phyloP scores from a whole-genome alignment of 768 basidiomycete species.

The Melanogaster broomeanus region DNA sequence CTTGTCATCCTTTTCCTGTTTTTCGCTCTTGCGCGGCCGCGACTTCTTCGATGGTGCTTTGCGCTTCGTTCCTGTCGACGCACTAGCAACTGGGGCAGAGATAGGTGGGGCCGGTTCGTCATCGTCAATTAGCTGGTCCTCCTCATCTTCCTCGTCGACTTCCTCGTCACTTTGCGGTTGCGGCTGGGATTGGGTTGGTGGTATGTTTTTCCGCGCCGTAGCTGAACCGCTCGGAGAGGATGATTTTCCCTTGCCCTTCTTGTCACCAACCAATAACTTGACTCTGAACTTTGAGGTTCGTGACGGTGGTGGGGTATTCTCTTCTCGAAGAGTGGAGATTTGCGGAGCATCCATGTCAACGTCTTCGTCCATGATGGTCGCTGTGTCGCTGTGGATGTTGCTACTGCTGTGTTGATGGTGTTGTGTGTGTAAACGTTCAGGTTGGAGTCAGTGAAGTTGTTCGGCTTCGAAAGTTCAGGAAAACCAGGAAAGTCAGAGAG shows the following conservation, averaged over 20 bases:
- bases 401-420: too few species aligned
- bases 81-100: slow-evolving; percentile 26
- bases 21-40: slow-evolving; percentile 56
- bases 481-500: not conserved
- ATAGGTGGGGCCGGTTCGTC: slow-evolving; percentile 38
- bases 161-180: slow-evolving; percentile 44
- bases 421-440: too few species aligned
- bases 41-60: slow-evolving; percentile 50
- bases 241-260: slow-evolving; percentile 38
- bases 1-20: slow-evolving; percentile 46
- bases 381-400: not conserved
- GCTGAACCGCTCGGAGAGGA: slow-evolving; percentile 30
- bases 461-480: too few species aligned
- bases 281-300: slow-evolving; percentile 45
- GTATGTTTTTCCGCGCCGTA: slow-evolving; percentile 20
- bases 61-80: slow-evolving; percentile 46
- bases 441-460: not conserved
- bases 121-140: slow-evolving; percentile 82
- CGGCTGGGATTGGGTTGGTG: slow-evolving; percentile 18
- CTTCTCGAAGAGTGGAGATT: slow-evolving; percentile 77
- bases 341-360: slow-evolving; percentile 79
- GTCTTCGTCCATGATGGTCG: slow-evolving; percentile 39
- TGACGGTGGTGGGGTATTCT: slow-evolving; percentile 65
- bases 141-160: slow-evolving; percentile 65
- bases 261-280: slow-evolving; percentile 51